Evolutionary conservation across 2,329 filamentous ascomycete genomes (phyloP), one percentile per base, ranked within the genome.

Genomic region (Capronia americana): DNA sequence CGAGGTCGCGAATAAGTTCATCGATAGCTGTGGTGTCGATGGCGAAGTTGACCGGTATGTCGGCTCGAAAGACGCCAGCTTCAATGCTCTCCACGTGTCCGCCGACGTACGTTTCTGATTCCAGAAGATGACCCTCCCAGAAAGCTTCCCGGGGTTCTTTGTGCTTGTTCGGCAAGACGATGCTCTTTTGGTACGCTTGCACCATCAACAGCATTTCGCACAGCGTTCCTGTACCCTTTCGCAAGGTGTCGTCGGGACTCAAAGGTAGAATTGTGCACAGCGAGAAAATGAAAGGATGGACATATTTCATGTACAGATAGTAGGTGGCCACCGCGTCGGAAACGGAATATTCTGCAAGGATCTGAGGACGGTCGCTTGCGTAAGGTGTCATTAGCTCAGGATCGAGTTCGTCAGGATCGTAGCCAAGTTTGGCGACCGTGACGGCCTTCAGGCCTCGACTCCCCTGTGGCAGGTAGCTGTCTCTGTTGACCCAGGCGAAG

Each of bases 191-290:
- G 74, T 97, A 99, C 17, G 95, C 95, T 80, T 99, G 92, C 54
- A 99, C 95, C 95, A 99, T 99, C 75, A 99, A 85, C 77, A 99
- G 82, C 95, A 99, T 99, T 81, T 99, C 95, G 78, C 95, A 99
- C n/a, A 99, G 86, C 0, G 95, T 99, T 78, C 95, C 95, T 0
- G 95, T 99, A 76, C 95, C 95, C 78, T 99, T 99, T 72, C 95
- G 88, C 73, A 98, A 79, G 1, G 93, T 92, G 75, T 98, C 95
- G 74, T 99, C 94, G 38, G 93, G 92, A 53, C 92, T 92, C 1
- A 99, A 85, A 0, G 95, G 95, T 77, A 99, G 84, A 80, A 99
- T 97, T 1, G 93, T 99, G 80, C 95, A 99, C 0, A 99, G 83
- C 1, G 96, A 98, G 84, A 99, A 99, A 77, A 99, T 95, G 82